Percentiles rank a stretch among this genome's conserved stretches.
phyloP scores from a whole-genome alignment of 805 yeast species.

The Candida boleticola region DNA sequence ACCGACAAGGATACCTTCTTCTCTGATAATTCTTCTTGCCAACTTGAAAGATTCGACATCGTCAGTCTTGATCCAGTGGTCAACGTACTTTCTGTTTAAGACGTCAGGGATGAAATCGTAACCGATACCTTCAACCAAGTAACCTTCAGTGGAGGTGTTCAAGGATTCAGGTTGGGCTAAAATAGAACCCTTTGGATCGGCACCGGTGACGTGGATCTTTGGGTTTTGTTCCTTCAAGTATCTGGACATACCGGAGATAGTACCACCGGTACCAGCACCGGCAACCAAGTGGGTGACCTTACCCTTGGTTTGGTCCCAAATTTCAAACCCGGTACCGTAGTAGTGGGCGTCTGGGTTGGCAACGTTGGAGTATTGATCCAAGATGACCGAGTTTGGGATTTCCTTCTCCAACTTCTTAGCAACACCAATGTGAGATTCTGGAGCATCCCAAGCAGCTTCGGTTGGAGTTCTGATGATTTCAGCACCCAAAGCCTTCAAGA shows the following conservation, averaged over 20 bases:
- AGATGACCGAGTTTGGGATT: constrained; percentile 78
- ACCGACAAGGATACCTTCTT: constrained; percentile 85
- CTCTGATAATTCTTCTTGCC: constrained; percentile 78
- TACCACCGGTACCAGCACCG: constrained; percentile 97
- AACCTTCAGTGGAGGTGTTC: constrained; percentile 55
- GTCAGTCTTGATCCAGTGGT: constrained; percentile 83
- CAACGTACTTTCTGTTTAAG: constrained; percentile 61
- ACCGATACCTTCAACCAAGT: constrained; percentile 89
- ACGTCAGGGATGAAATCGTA: constrained; percentile 87
- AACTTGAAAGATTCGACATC: constrained; percentile 76
- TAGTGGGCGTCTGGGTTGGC: constrained; percentile 85
- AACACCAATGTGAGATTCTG: constrained; percentile 88
- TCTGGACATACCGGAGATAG: constrained; percentile 86
- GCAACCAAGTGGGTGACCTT: constrained; percentile 74
- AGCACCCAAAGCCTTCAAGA: constrained; percentile 84
- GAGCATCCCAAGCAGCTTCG: constrained; percentile 91
- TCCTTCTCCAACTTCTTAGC: constrained; percentile 78
- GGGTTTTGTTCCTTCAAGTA: constrained; percentile 73
- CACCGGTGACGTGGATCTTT: constrained; percentile 64
- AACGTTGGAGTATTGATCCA: constrained; percentile 77
- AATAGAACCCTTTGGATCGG: constrained; percentile 86
- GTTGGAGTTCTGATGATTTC: constrained; percentile 90
- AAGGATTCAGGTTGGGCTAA: constrained; percentile 75
- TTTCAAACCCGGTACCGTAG: constrained; percentile 80
- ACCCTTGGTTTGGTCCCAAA: constrained; percentile 76